Evolutionary conservation across 108 stramenopile species (phyloP), one percentile per base, ranked within the genome.

Genomic region (Skeletonema menzelii): DNA sequence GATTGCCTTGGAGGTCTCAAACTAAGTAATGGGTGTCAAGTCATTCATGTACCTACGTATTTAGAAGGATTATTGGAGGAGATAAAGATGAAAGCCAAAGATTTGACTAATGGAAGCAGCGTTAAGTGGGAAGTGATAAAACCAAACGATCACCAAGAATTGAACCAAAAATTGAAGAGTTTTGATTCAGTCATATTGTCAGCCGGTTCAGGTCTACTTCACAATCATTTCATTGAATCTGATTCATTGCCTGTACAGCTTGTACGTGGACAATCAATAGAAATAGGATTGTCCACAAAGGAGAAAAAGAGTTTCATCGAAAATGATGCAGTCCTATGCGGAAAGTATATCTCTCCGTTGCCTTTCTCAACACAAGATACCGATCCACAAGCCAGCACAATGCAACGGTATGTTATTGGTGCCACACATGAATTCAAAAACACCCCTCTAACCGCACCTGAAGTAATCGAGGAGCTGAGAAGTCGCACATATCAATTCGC

Each of bases 201-300:
- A 8, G 89, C 89, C 12, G 94, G 94, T 27, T 60, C 89, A 24
- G 94, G 89, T 14, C 65, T 95, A 26, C 76, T 93, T 14, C 77
- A 77, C 32, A 65, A 83, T 55, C 22, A 47, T 19, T 32, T 83
- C 28, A 12, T 85, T 32, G 19, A 32, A 26, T 14, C 44, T 10
- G 69, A 79, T 28, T 34, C 44, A 14, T 75, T 79, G 12, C 94
- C 94, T 2, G 84, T 88, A 0, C 79, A 88, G 56, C 73, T 93
- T 26, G 90, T 95, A 53, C 81, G 91, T 22, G 94, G 94, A n/a
- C 94, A 95, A 76, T 91, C 94, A 28, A 75, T 93, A 8, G 87
- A 88, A 68, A 81, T 95, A 58, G 32, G 49, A 32, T 37, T 75
- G 20, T 32, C 71, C 26, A 53, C 65, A 28, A 40, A 15, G 22